Evolutionary conservation across 345 rosid genomes (phyloP), one percentile per base, ranked within the genome.

Genomic region (Salix dunnii): DNA sequence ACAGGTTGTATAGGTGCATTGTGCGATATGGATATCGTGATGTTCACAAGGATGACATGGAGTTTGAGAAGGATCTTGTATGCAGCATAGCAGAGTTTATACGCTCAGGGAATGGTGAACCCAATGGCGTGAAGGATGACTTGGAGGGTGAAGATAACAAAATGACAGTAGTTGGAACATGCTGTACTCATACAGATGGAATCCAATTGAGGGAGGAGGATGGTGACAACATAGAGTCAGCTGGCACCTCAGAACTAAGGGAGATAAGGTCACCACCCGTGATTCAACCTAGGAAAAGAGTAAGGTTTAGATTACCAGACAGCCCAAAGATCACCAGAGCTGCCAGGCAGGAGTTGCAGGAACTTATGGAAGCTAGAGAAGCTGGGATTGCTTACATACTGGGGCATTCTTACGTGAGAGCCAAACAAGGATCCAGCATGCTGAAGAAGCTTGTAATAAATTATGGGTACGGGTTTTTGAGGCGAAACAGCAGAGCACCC

Each of bases 21-120:
- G 99, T 91, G 7, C 81, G 99, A 23, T 96, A 90, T 16, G 99
- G 99, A 7, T 96, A 96, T 74, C 92, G 90, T 0, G 99, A 96
- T 67, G 75, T 94, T 51, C 98, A 94, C 85, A 94, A 88, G 83
- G 99, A 96, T 20, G 99, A 94, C 51, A 43, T 88, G 68, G 95
- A 90, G 85, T 96, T 96, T 27, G 99, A 96, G 88, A 88, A 87
- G 10, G 98, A 94, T 82, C 94, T 96, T 10, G 88, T 94, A 0
- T 88, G 94, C 75, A 96, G 99, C 75, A 87, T 96, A 11, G 97
- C 97, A 1, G 99, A 96, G 86, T 90, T 82, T 70, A 83, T 96
- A 68, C 92, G 91, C 23, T 81, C 94, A 0, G 94, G 85, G 65
- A 88, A 76, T 65, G 84, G 12, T 4, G 80, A 76, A 35, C 18